These are phyloP conservation scores for Phytopythium boreale DNA, from an alignment of 352 stramenopile species.

Conservation along the genomic window DNA sequence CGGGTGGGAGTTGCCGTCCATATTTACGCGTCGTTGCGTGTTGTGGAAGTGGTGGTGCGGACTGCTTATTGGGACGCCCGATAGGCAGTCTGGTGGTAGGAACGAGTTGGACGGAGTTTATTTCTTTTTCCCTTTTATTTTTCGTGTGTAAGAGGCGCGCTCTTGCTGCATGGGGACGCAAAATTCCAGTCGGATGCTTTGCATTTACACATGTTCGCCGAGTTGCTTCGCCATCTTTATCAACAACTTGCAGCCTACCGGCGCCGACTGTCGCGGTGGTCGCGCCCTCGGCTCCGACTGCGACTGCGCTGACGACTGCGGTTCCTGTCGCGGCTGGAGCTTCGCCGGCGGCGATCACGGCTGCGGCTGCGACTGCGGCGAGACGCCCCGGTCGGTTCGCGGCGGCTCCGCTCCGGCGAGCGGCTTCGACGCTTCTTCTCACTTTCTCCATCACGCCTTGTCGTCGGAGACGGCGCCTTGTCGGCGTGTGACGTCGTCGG, in stretches of 20 bases:
- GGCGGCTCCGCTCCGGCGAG: conserved; percentile 12
- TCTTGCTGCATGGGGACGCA: not conserved
- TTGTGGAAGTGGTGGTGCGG: not conserved
- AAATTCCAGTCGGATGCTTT: conserved; percentile 4
- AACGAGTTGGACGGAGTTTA: not conserved
- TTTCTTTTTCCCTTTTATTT: not conserved
- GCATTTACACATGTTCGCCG: not conserved
- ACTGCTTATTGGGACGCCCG: not conserved
- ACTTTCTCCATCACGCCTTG: not conserved
- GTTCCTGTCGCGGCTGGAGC: conserved; percentile 21
- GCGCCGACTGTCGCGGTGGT: conserved; percentile 10
- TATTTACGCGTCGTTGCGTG: not conserved
- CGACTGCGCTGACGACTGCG: conserved; percentile 13
- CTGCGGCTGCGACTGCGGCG: conserved; percentile 19
- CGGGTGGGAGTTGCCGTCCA: not conserved
- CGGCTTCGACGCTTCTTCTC: conserved; percentile 21
- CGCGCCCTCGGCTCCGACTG: conserved; percentile 12
- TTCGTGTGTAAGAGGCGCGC: not conserved
- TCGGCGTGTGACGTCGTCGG: not conserved
- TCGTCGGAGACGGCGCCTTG: not conserved
- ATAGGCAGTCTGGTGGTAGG: not conserved
- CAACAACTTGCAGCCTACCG: not conserved
- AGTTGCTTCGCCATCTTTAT: not conserved
- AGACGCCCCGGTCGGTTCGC: not conserved
- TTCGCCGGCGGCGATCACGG: conserved; percentile 22